Conservation (phyloP, 2,329 filamentous ascomycete species). For the Beauveria australis region DNA sequence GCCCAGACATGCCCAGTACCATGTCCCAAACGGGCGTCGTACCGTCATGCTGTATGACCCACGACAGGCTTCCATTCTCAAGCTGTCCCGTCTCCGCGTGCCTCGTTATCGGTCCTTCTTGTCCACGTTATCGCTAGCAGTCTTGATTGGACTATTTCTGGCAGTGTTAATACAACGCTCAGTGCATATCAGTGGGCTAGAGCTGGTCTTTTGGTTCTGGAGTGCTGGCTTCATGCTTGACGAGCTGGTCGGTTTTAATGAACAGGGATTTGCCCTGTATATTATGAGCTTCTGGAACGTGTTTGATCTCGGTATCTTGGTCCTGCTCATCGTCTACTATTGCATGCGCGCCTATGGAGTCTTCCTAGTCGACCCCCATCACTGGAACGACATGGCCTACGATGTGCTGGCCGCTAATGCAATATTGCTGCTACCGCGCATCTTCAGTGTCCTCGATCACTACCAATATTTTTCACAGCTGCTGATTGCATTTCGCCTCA, state of each 20-base stretch:
- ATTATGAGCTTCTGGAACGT: conserved; percentile 98
- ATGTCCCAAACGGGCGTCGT: conserved; percentile 46
- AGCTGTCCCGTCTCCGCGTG: conserved; percentile 81
- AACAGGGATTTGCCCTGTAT: conserved; percentile 92
- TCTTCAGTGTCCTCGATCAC: conserved; percentile 90
- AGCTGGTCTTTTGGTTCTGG: conserved; percentile 96
- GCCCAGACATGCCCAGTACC: conserved; percentile 23
- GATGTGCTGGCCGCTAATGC: conserved; percentile 90
- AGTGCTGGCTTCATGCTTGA: conserved; percentile 95
- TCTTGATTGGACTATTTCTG: conserved; percentile 77
- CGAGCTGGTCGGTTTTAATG: conserved; percentile 90
- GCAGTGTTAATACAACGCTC: conserved; percentile 72
- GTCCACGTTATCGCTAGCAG: conserved; percentile 77
- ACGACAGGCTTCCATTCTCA: conserved; percentile 80
- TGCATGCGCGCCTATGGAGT: conserved; percentile 83
- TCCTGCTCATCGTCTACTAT: conserved; percentile 83
- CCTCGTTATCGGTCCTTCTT: conserved; percentile 87
- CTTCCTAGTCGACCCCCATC: conserved; percentile 65
- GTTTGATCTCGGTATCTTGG: conserved; percentile 82
- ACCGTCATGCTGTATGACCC: conserved; percentile 87
- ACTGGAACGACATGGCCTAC: conserved; percentile 78
- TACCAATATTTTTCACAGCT: conserved; percentile 95
- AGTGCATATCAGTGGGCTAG: conserved; percentile 70
- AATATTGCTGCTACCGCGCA: conserved; percentile 77
- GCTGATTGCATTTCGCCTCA: conserved; percentile 86